Conservation (phyloP, 148 eudicot genomes). For the Camellia granthamiana region DNA sequence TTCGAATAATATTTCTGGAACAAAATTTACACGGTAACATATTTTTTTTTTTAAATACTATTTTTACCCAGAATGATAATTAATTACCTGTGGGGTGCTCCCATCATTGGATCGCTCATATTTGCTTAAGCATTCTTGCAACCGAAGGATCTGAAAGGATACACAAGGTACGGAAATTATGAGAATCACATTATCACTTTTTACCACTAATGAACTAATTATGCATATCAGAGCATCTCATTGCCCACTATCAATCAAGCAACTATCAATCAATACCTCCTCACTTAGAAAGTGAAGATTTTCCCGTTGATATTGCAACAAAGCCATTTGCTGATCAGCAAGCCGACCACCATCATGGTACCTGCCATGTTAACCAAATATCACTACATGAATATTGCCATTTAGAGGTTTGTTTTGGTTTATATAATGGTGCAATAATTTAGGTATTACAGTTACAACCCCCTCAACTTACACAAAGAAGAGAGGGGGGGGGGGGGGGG, state of each 20-base stretch:
- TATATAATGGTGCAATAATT: background rate
- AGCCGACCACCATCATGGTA: slow-evolving; percentile 92
- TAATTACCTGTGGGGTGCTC: slow-evolving; percentile 80
- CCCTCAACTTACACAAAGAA: background rate
- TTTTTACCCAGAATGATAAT: too few relatives aligned
- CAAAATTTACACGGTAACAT: background rate
- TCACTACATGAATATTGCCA: background rate
- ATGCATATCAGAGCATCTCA: slow-evolving; percentile 9
- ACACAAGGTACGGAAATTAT: slow-evolving; percentile 5
- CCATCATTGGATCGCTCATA: slow-evolving; percentile 79
- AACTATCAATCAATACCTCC: slow-evolving; percentile 54
- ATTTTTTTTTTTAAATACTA: background rate
- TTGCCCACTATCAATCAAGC: background rate
- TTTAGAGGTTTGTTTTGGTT: background rate
- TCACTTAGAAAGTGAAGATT: slow-evolving; percentile 94
- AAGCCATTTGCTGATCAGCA: slow-evolving; percentile 99
- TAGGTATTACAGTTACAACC: background rate
- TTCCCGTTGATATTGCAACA: slow-evolving; percentile 95
- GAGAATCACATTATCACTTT: background rate
- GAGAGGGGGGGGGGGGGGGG: too few relatives aligned
- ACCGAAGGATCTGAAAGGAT: slow-evolving; percentile 64
- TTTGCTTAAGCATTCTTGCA: slow-evolving; percentile 97
- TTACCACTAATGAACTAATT: background rate
- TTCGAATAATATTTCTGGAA: background rate
- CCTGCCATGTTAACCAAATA: slow-evolving; percentile 35